Evolutionary conservation across 345 rosid genomes (phyloP), one percentile per base, ranked within the genome.

Genomic region (Salix arbutifolia): DNA sequence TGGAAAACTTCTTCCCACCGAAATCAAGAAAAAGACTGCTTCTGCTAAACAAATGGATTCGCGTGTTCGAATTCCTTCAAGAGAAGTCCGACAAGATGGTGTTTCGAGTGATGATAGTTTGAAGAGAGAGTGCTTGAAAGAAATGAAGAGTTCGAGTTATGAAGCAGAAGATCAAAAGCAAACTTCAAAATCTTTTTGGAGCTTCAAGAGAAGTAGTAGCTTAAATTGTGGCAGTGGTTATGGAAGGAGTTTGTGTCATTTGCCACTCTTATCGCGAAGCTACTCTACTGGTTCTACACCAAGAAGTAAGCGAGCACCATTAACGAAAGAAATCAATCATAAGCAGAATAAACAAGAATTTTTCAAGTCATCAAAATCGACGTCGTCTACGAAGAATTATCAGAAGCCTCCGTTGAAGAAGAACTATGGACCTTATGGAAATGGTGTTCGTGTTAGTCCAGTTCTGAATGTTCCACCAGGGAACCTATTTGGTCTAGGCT

Each of bases 391-490:
- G 61, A 50, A 74, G 56, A 75, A 73, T 70, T 74, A 83, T 77
- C 90, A 83, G 60, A 92, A 91, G 79, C 97, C 97, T 7, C 97
- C 97, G n/a, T 77, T 92, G 87, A 91, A 85, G 91, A 92, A 91
- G 84, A 84, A 66, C n/a, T 86, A 87, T 50, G 90, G 90, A 66
- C 69, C 81, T 71, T 84, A 85, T 67, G 90, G 89, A 4, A 80
- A 79, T 46, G 88, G 91, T 42, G 80, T 83, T 30, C 84, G 84
- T 13, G 88, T 92, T 35, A 89, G 82, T 78, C 96, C 96, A 37
- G 90, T 91, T 73, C 65, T 93, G 40, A 91, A 90, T 75, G 90
- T 93, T 77, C 86, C 94, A 23, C 84, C 96, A 0, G 91, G 84
- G 42, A 90, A 87, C 80, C 62, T 93, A 65, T 91, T 93, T 74